Percentiles rank a stretch among this genome's conserved stretches.
phyloP scores from a whole-genome alignment of 2,329 filamentous ascomycete species.

The Trichoderma sp. region DNA sequence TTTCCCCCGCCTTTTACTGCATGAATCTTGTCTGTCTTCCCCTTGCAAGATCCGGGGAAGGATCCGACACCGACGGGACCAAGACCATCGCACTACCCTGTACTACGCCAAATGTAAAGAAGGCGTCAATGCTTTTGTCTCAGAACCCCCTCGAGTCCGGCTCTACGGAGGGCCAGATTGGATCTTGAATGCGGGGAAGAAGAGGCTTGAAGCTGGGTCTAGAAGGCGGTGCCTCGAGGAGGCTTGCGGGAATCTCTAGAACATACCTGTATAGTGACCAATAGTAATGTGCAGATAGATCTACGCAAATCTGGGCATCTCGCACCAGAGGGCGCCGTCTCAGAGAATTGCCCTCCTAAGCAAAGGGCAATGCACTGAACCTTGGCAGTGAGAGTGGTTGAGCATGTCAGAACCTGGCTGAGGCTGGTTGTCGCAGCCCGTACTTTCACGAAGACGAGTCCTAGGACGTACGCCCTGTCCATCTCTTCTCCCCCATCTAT shows the following conservation, averaged over 20 bases:
- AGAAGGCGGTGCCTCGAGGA: background rate
- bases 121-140: slow-evolving; percentile 12
- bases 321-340: no score
- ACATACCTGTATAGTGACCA: no score
- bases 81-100: background rate
- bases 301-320: no score
- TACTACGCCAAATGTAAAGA: background rate
- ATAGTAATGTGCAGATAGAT: no score
- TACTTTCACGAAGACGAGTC: background rate
- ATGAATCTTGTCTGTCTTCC: no score
- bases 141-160: background rate
- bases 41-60: background rate
- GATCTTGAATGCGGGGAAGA: slow-evolving; percentile 7
- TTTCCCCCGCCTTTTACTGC: background rate
- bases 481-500: background rate
- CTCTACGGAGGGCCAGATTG: slow-evolving; percentile 11
- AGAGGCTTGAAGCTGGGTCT: background rate
- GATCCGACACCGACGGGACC: background rate
- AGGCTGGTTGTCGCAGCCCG: background rate
- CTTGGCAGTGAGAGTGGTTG: no score
- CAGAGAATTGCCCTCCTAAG: no score
- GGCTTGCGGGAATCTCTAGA: background rate
- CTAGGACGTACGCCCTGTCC: background rate
- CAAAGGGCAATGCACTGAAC: no score
- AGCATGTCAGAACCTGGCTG: no score